Conservation (phyloP, 2,329 filamentous ascomycete genomes). For the Colletotrichum graminicola region DNA sequence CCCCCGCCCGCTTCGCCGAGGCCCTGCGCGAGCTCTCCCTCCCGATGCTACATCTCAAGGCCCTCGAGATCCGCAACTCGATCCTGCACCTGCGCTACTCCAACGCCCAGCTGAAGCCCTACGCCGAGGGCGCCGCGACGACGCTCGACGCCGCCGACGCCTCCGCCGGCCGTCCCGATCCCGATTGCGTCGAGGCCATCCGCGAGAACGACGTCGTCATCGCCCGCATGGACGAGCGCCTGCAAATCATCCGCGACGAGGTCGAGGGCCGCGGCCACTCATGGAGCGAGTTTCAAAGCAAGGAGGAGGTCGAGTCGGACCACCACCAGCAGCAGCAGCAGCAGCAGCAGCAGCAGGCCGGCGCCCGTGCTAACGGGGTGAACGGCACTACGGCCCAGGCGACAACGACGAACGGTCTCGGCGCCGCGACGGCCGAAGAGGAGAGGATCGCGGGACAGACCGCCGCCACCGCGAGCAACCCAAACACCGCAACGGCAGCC, state of each 20-base stretch:
- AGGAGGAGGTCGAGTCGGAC: conserved; percentile 56
- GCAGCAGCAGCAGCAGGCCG: conserved; percentile 40
- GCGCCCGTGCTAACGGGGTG: neutral
- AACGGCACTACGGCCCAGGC: conserved; percentile 15
- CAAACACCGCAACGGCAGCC: conserved; percentile 16
- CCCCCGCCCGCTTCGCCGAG: conserved; percentile 71
- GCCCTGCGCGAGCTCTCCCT: conserved; percentile 77
- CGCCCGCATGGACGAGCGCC: conserved; percentile 73
- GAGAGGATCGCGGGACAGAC: conserved; percentile 36
- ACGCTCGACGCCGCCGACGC: conserved; percentile 44
- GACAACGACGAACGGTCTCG: conserved; percentile 40
- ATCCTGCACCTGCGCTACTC: conserved; percentile 80
- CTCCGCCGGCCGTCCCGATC: conserved; percentile 61
- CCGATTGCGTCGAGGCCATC: conserved; percentile 81
- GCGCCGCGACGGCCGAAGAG: conserved; percentile 33
- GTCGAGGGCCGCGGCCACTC: conserved; percentile 69
- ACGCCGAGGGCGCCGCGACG: conserved; percentile 64
- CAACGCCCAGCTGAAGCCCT: conserved; percentile 79
- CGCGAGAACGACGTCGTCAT: conserved; percentile 79
- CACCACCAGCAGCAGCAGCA: conserved; percentile 10
- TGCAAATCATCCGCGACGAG: conserved; percentile 73
- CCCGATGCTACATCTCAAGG: conserved; percentile 77
- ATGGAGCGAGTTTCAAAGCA: conserved; percentile 69
- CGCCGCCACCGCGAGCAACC: conserved; percentile 16
- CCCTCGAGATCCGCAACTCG: conserved; percentile 80